Evolutionary conservation across 345 rosid species (phyloP).

Genomic region (Arabidopsis arenosa): DNA sequence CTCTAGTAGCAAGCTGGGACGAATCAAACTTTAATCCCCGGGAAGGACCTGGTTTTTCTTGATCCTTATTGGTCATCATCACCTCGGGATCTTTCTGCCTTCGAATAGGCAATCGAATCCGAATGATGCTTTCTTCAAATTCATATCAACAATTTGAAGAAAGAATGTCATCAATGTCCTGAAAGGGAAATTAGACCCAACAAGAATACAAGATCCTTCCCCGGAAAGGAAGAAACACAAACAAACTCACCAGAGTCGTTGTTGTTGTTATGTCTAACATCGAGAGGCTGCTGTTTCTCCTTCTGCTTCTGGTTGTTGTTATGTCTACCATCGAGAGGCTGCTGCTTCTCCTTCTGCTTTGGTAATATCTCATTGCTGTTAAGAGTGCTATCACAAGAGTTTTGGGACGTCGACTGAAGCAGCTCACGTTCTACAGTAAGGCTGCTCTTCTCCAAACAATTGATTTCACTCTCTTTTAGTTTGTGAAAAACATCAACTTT

Average conservation of each 20-base stretch:
- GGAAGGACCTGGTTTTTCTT: conserved; percentile 51
- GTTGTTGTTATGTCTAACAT: conserved; percentile 50
- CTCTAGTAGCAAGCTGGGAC: conserved; percentile 39
- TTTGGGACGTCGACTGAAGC: conserved; percentile 46
- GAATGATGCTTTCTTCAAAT: conserved; percentile 69
- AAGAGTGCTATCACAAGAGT: conserved; percentile 52
- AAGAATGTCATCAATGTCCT: conserved; percentile 52
- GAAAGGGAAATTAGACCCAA: conserved; percentile 60
- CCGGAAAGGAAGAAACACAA: conserved; percentile 54
- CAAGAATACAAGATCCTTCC: conserved; percentile 62
- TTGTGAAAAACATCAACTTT: conserved; percentile 4
- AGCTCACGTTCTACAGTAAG: conserved; percentile 46
- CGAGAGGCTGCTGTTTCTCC: conserved; percentile 19
- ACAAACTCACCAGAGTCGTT: conserved; percentile 67
- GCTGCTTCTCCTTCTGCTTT: conserved; percentile 36
- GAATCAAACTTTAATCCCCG: conserved; percentile 31
- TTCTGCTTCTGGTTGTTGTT: conserved; percentile 25
- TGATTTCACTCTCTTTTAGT: conserved; percentile 27
- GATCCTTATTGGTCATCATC: conserved; percentile 49
- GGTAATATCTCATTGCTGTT: conserved; percentile 46
- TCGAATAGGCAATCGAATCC: conserved; percentile 73
- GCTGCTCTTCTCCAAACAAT: conserved; percentile 41
- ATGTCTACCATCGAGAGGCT: conserved; percentile 46
- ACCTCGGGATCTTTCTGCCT: conserved; percentile 50
- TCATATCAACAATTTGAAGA: conserved; percentile 51